phyloP scores from a whole-genome alignment of 306 rosid genomes.

The Arachis hypogaea region DNA sequence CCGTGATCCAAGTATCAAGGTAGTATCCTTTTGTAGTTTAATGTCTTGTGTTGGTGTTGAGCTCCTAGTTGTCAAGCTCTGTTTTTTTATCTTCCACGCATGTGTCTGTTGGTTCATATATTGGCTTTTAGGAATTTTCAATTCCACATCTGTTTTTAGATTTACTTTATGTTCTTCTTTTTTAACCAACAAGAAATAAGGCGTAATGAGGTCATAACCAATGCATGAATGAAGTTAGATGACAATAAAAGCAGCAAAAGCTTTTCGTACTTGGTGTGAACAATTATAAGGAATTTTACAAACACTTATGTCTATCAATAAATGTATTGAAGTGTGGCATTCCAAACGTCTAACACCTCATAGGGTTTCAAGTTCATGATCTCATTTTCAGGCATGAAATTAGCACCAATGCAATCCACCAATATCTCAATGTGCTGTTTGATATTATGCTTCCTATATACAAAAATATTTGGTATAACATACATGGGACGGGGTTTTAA shows the following conservation, averaged over 20 bases:
- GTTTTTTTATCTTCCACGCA: not conserved
- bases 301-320: not conserved
- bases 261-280: not conserved
- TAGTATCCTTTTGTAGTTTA: conserved; percentile 77
- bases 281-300: not conserved
- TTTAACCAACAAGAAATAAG: not conserved
- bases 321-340: not conserved
- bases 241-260: not conserved
- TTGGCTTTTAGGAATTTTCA: not conserved
- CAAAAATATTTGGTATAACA: not conserved
- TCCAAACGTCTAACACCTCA: not conserved
- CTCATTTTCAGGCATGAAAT: not conserved
- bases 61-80: not conserved
- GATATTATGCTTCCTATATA: not conserved
- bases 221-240: not conserved
- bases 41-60: not conserved
- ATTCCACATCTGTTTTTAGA: not conserved
- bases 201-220: not conserved
- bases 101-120: not conserved
- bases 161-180: not conserved
- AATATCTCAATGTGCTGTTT: not conserved
- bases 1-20: conserved; percentile 99
- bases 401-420: not conserved
- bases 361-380: not conserved
- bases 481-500: not conserved